Conservation (phyloP, 192 early-diverging fungal genomes). For the Paraglomus brasilianum region DNA sequence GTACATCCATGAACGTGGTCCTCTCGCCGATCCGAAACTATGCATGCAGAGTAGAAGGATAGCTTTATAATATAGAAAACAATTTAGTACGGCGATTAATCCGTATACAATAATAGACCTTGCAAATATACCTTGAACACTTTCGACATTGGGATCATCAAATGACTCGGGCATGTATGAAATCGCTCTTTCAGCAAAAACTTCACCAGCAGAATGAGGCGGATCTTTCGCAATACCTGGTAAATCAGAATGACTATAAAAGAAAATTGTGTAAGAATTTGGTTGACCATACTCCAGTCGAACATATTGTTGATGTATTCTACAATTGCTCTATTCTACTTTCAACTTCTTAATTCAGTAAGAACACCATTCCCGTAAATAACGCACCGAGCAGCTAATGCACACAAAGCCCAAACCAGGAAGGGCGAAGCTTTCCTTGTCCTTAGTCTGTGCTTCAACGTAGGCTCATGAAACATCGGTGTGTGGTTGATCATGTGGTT, state of each 20-base stretch:
- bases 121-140: constrained; percentile 39
- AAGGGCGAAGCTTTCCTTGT: constrained; percentile 47
- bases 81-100: neutral
- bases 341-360: neutral
- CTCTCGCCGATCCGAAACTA: constrained; percentile 49
- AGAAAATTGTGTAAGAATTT: too few relatives aligned
- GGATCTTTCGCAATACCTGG: constrained; percentile 48
- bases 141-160: constrained; percentile 47
- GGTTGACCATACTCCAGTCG: neutral
- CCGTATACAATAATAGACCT: neutral
- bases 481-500: constrained; percentile 43
- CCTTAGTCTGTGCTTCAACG: constrained; percentile 44
- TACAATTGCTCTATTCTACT: constrained; percentile 2
- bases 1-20: constrained; percentile 62
- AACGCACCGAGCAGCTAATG: constrained; percentile 47
- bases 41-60: constrained; percentile 47
- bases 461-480: constrained; percentile 51
- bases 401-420: constrained; percentile 46
- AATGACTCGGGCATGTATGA: constrained; percentile 41
- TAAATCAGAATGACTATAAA: constrained; percentile 44
- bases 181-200: constrained; percentile 49
- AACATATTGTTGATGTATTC: neutral
- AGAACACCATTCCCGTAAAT: neutral
- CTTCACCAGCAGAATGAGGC: constrained; percentile 51
- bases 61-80: constrained; percentile 29